phyloP scores from a whole-genome alignment of 2,329 filamentous ascomycete genomes.

The Apiospora saccharicola region DNA sequence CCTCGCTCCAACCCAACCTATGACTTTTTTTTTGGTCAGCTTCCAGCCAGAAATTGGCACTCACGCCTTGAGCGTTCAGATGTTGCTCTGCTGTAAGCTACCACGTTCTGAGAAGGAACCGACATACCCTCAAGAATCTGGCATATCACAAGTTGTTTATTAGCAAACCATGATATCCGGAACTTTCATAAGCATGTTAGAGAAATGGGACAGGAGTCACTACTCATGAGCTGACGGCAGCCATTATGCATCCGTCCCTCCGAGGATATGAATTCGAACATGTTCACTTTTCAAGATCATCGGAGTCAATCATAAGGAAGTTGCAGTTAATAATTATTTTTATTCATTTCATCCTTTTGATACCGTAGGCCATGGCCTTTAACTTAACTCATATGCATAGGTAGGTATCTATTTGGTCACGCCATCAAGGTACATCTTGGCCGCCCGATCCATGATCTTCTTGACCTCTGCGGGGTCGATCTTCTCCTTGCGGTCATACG shows the following conservation, averaged over 20 bases:
- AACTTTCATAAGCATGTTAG: not conserved
- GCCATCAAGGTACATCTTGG: constrained; percentile 48
- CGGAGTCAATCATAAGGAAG: not conserved
- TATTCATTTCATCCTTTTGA: not conserved
- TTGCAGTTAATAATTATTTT: not conserved
- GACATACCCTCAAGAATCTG: too few relatives aligned
- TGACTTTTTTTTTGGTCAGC: not conserved
- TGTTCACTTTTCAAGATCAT: not conserved
- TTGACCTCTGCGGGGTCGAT: constrained; percentile 64
- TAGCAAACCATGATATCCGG: not conserved
- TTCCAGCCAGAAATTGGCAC: not conserved
- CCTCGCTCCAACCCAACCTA: not conserved
- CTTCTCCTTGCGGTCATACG: constrained; percentile 68
- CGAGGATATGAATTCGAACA: too few relatives aligned
- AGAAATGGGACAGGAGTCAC: not conserved
- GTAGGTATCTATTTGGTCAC: not conserved
- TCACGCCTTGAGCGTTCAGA: not conserved
- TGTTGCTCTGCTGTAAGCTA: not conserved
- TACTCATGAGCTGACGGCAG: too few relatives aligned
- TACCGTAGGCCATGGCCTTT: not conserved
- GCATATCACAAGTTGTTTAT: too few relatives aligned
- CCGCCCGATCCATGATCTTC: constrained; percentile 62
- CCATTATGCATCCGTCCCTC: too few relatives aligned
- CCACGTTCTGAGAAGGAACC: not conserved
- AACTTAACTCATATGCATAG: too few relatives aligned